Evolutionary conservation across 306 rosid species (phyloP), one percentile per base, ranked within the genome.

Genomic region (Quillaja saponaria): DNA sequence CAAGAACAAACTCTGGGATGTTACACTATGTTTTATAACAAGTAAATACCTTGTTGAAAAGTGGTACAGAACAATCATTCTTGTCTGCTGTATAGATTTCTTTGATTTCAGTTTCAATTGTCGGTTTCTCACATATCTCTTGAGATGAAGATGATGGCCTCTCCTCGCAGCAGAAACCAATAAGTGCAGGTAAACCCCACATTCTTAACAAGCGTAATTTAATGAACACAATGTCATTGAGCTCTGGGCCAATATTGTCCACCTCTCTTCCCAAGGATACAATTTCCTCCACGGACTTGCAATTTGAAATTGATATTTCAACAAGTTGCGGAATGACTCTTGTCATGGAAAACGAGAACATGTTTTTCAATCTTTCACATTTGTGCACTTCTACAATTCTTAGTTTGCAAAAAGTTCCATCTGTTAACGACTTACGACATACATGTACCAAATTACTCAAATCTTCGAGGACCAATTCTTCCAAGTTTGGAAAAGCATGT

Each of bases 241-340:
- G 40, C 59, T 65, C 46, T 28, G 12, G 56, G 28, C 47, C 73
- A 52, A 25, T 2, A 4, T 39, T 48, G 39, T 70, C 52, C 53
- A n/a, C n/a, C n/a, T 59, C 58, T 39, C 49, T 48, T 38, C 59
- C n/a, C 38, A 48, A 44, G 13, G 47, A 41, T 47, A 71, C 34
- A 65, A 76, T 54, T 21, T 58, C 58, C 6, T 49, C 47, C 73
- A 76, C 38, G 13, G 0, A 38, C 13, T 67, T 65, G 33, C 81
- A 76, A 45, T 70, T 73, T 28, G 77, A 70, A 59, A 76, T 54
- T 62, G 64, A 69, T 37, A 77, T 35, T 51, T 77, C 74, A 61
- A 53, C 49, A 40, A 77, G 67, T 61, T 66, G 58, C 6, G 71
- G 55, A 20, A 75, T 61, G 33, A 62, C 55, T 63, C 62, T 41